Conservation (phyloP, 192 early-diverging fungal species). For the Funneliformis geosporum region DNA sequence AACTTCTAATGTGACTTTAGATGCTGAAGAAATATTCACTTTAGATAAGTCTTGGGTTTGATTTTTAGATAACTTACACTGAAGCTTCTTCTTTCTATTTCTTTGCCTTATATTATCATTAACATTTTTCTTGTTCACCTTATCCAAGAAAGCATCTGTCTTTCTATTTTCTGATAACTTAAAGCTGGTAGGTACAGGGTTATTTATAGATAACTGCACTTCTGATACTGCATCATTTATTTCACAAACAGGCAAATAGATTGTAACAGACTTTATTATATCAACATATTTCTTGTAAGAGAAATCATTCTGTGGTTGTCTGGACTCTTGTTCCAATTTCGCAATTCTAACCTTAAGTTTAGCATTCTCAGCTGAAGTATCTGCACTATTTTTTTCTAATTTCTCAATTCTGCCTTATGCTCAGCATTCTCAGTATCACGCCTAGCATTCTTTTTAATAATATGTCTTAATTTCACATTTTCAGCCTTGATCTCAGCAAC, state of each 20-base stretch:
- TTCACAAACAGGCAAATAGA: background rate
- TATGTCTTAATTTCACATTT: background rate
- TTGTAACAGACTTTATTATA: too few species aligned
- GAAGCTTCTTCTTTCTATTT: background rate
- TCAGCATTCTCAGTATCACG: background rate
- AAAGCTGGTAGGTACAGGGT: background rate
- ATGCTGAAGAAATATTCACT: too few species aligned
- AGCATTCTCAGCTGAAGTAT: too few species aligned
- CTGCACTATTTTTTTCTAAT: background rate
- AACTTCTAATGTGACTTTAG: too few species aligned
- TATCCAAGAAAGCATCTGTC: background rate
- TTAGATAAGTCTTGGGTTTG: too few species aligned
- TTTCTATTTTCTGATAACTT: slow-evolving; percentile 21
- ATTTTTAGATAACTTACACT: too few species aligned
- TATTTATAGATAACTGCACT: slow-evolving; percentile 2
- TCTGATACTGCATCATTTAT: background rate
- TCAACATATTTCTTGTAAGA: too few species aligned
- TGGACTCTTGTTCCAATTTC: background rate
- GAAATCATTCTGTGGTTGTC: background rate
- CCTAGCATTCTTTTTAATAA: too few species aligned
- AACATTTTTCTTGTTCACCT: background rate
- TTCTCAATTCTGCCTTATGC: background rate
- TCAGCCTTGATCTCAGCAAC: too few species aligned
- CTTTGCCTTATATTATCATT: slow-evolving; percentile 7
- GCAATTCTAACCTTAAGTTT: background rate